A percentile compares a stretch with the other conserved stretches of the same genome.
phyloP scores from a whole-genome alignment of 305 asterid species.

The Fraxinus angustifolia region DNA sequence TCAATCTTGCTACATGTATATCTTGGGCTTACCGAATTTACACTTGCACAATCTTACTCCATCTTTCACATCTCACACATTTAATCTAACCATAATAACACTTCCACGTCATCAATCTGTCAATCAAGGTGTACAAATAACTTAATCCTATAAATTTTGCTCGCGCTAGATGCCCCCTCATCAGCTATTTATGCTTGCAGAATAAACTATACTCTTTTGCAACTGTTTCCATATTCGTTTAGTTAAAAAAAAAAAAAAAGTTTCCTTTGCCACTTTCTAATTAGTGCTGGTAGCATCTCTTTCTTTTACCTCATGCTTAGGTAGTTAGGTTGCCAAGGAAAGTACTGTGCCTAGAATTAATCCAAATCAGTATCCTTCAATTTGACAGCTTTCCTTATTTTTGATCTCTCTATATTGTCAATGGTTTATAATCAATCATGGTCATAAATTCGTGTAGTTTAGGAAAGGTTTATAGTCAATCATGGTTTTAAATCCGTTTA shows the following conservation, averaged over 20 bases:
- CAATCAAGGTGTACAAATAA: background rate
- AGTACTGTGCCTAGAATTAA: background rate
- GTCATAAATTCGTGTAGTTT: background rate
- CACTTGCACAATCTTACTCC: background rate
- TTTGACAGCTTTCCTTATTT: background rate
- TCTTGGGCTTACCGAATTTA: background rate
- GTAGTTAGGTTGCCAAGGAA: background rate
- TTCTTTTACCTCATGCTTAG: constrained; percentile 9
- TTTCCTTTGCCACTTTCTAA: background rate
- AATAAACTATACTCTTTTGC: background rate
- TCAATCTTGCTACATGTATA: background rate
- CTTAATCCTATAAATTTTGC: background rate
- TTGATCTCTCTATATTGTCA: background rate
- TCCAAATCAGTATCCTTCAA: background rate
- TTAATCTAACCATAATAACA: background rate
- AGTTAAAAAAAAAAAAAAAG: background rate
- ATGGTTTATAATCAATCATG: background rate
- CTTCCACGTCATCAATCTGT: background rate
- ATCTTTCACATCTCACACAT: background rate
- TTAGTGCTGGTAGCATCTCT: background rate
- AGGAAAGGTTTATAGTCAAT: background rate
- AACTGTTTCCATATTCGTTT: background rate
- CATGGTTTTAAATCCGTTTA: background rate
- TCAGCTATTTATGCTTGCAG: background rate
- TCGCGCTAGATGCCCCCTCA: background rate